Conservation (phyloP, 2,329 filamentous ascomycete species). For the Aspergillus tanneri region DNA sequence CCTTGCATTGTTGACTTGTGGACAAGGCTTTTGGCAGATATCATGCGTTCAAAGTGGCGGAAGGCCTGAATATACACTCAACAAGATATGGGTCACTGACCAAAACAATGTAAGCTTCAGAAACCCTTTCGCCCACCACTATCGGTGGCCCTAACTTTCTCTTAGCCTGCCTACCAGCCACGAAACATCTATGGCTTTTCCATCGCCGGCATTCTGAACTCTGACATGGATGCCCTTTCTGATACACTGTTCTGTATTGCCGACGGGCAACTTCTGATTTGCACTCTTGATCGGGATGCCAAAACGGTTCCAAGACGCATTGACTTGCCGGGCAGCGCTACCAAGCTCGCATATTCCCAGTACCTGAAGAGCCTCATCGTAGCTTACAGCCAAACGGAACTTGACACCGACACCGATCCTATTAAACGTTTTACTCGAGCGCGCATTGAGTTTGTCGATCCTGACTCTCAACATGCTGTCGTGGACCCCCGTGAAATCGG, state of each 20-base stretch:
- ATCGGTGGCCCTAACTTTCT: constrained; percentile 17
- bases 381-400: constrained; percentile 40
- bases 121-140: not conserved
- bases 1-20: constrained; percentile 38
- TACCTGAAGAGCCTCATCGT: constrained; percentile 51
- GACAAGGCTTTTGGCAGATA: constrained; percentile 39
- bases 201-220: constrained; percentile 31
- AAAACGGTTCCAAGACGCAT: constrained; percentile 44
- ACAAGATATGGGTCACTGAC: constrained; percentile 44
- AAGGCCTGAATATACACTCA: constrained; percentile 28
- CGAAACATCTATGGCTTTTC: constrained; percentile 36
- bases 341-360: constrained; percentile 47
- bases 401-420: constrained; percentile 27
- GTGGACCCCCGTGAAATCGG: constrained; percentile 8
- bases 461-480: constrained; percentile 31
- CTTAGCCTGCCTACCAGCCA: constrained; percentile 41
- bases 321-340: constrained; percentile 42
- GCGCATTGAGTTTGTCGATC: constrained; percentile 41
- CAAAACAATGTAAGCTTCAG: constrained; percentile 39
- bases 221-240: constrained; percentile 29
- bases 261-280: constrained; percentile 49
- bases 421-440: constrained; percentile 35
- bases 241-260: constrained; percentile 51
- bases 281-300: constrained; percentile 45
- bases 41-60: constrained; percentile 28